phyloP scores from a whole-genome alignment of 192 early-diverging fungal species.

The Coemansia sp. region DNA sequence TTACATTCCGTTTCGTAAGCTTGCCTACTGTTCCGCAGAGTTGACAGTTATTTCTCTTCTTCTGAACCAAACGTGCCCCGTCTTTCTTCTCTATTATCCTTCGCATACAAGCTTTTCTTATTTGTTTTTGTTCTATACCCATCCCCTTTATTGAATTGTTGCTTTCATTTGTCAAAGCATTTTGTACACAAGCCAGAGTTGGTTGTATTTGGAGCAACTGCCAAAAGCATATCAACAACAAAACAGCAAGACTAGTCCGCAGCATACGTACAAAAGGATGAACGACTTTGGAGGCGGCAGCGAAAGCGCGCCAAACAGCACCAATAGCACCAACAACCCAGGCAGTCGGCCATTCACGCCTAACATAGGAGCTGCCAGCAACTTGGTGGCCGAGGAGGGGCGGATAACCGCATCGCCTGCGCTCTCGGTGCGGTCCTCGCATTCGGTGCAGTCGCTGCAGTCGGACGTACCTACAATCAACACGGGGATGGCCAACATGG shows the following conservation, averaged over 20 bases:
- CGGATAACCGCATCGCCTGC: constrained; percentile 45
- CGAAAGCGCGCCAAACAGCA: constrained; percentile 49
- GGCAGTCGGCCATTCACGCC: constrained; percentile 50
- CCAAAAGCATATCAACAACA: neutral
- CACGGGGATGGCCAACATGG: constrained; percentile 54
- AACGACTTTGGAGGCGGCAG: constrained; percentile 54
- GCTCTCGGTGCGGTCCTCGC: constrained; percentile 45
- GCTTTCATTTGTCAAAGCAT: neutral
- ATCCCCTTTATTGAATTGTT: neutral
- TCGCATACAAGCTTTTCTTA: too few species aligned
- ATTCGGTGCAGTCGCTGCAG: constrained; percentile 50
- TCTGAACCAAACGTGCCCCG: neutral
- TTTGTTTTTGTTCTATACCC: neutral
- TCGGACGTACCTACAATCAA: constrained; percentile 51
- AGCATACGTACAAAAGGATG: constrained; percentile 19
- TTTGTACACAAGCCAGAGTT: too few species aligned
- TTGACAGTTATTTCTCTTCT: neutral
- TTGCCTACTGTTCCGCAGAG: neutral
- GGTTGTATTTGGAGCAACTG: neutral
- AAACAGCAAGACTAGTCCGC: too few species aligned
- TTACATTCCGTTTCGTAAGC: neutral
- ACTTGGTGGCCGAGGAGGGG: constrained; percentile 26
- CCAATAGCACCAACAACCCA: constrained; percentile 43
- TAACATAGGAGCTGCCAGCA: constrained; percentile 36
- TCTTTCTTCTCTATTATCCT: neutral